These are phyloP conservation scores for Pichia pseudocactophila DNA, from an alignment of 805 yeast species.

Conservation along the genomic window DNA sequence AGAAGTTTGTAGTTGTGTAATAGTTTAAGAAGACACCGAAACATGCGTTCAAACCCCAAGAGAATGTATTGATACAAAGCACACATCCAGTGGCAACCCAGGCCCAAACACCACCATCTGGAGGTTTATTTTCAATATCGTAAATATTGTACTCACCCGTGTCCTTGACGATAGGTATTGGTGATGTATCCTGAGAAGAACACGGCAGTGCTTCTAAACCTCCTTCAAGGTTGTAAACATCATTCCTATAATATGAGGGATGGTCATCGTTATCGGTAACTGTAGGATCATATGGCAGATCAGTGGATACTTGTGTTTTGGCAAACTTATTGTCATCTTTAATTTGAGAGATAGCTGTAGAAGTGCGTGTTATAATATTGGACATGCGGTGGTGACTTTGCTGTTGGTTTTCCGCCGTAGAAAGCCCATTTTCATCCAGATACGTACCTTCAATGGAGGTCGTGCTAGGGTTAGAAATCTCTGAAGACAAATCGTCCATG, in stretches of 20 bases:
- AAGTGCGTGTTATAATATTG: slow-evolving; percentile 16
- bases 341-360: slow-evolving; percentile 22
- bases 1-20: slow-evolving; percentile 33
- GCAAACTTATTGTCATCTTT: slow-evolving; percentile 24
- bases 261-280: neutral
- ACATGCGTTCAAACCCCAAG: slow-evolving; percentile 48
- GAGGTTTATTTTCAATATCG: slow-evolving; percentile 27
- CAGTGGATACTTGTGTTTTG: slow-evolving; percentile 10
- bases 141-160: slow-evolving; percentile 27
- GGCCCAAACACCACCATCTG: slow-evolving; percentile 39
- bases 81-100: slow-evolving; percentile 39
- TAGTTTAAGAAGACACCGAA: slow-evolving; percentile 47
- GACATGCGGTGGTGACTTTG: neutral
- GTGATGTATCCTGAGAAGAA: no score
- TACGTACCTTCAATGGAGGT: neutral
- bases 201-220: neutral
- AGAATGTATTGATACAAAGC: slow-evolving; percentile 27
- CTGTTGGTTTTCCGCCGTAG: neutral
- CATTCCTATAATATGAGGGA: neutral
- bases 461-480: no score
- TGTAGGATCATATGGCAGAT: slow-evolving; percentile 4
- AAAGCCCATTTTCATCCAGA: neutral
- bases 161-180: slow-evolving; percentile 13
- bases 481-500: no score
- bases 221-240: neutral